Evolutionary conservation across 352 stramenopile species (phyloP).

Genomic region (Blastocystis sp.): DNA sequence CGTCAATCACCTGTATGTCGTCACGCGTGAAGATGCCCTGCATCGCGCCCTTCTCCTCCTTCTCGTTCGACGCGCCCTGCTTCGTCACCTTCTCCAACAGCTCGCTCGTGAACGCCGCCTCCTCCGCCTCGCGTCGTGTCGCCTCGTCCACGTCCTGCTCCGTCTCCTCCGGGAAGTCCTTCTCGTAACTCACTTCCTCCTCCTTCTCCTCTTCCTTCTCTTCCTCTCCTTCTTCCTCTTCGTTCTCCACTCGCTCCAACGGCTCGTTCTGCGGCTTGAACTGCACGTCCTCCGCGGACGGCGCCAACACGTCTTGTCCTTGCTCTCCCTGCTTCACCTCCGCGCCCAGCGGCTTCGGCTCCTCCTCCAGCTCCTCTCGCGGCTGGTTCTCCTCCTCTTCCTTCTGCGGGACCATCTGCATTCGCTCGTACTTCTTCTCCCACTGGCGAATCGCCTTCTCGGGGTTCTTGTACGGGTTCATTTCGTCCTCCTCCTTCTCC

Average conservation of each 20-base stretch:
- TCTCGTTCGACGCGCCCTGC: background rate
- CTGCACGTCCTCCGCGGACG: slow-evolving; percentile 32
- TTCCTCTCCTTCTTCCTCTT: slow-evolving; percentile 72
- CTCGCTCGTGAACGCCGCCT: slow-evolving; percentile 46
- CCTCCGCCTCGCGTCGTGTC: background rate
- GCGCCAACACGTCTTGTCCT: slow-evolving; percentile 47
- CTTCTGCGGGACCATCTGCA: slow-evolving; percentile 85
- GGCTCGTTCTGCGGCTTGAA: slow-evolving; percentile 72
- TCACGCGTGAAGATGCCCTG: slow-evolving; percentile 4
- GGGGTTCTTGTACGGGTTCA: slow-evolving; percentile 82
- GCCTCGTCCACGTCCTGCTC: slow-evolving; percentile 4
- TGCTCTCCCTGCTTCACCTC: slow-evolving; percentile 80
- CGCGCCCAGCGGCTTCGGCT: slow-evolving; percentile 82
- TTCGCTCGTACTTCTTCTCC: slow-evolving; percentile 81
- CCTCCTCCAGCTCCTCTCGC: slow-evolving; percentile 79
- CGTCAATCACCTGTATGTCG: background rate
- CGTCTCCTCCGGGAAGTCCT: slow-evolving; percentile 66
- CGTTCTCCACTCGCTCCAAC: slow-evolving; percentile 63
- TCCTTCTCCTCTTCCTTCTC: slow-evolving; percentile 72
- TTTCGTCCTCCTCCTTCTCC: slow-evolving; percentile 77
- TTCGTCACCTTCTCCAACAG: slow-evolving; percentile 51
- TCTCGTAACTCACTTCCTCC: slow-evolving; percentile 59
- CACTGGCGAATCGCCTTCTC: slow-evolving; percentile 81
- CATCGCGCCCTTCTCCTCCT: background rate
- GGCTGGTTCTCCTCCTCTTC: slow-evolving; percentile 80